These are phyloP conservation scores for Scytalidium lignicola DNA, from an alignment of 2,329 filamentous ascomycete genomes.

Conservation along the genomic window DNA sequence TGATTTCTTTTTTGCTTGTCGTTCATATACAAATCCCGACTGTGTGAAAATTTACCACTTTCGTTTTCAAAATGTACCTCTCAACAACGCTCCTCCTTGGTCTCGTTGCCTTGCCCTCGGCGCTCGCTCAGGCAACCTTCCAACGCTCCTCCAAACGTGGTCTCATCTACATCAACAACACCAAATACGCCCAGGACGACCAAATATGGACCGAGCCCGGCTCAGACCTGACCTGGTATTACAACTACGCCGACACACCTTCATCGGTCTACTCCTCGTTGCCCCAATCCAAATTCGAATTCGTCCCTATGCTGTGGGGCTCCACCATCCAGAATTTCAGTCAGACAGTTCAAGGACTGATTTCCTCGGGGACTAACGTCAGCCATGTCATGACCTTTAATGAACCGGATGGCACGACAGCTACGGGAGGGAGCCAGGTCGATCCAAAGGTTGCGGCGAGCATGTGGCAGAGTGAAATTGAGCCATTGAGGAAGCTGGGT, in stretches of 20 bases:
- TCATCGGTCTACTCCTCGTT: conserved; percentile 43
- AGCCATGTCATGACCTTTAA: conserved; percentile 71
- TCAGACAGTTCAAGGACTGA: not conserved
- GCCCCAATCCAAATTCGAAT: conserved; percentile 56
- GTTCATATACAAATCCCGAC: too few species aligned
- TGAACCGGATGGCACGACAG: conserved; percentile 60
- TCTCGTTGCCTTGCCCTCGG: conserved; percentile 3
- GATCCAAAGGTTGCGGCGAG: conserved; percentile 55
- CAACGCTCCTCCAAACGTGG: conserved; percentile 57
- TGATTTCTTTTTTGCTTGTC: too few species aligned
- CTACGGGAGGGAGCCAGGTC: conserved; percentile 59
- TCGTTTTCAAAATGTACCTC: too few species aligned
- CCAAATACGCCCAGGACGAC: conserved; percentile 54
- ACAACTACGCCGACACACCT: conserved; percentile 65
- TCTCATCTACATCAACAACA: conserved; percentile 61
- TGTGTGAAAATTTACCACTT: too few species aligned
- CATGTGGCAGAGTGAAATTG: conserved; percentile 66
- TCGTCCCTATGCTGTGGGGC: conserved; percentile 80
- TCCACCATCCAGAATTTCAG: conserved; percentile 21
- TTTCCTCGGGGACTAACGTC: conserved; percentile 53
- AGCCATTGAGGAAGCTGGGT: conserved; percentile 60
- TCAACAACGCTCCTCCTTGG: conserved; percentile 1
- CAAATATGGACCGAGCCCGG: conserved; percentile 53
- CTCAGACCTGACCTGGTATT: conserved; percentile 73
- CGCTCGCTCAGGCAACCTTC: conserved; percentile 5